Evolutionary conservation across 2,329 filamentous ascomycete species (phyloP).

Genomic region (Xylariales sp.): DNA sequence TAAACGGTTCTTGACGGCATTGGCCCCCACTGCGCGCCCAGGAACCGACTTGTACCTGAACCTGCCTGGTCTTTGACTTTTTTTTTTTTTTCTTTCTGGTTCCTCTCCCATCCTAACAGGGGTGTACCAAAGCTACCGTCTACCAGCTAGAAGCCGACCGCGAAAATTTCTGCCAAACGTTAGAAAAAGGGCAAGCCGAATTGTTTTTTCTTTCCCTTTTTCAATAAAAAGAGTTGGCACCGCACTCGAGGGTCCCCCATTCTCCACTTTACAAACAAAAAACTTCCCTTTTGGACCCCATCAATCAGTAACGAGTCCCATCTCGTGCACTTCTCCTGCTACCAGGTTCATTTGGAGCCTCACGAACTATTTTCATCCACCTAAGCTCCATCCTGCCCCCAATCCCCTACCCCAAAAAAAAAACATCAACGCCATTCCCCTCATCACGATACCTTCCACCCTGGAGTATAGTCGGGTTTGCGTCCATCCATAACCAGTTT

Average conservation of each 20-base stretch:
- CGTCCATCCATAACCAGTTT: constrained; percentile 17
- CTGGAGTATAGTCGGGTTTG: constrained; percentile 12
- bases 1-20: constrained; percentile 13
- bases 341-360: constrained; percentile 26
- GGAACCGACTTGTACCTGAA: constrained; percentile 8
- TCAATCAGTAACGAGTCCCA: constrained; percentile 8
- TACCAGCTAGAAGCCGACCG: no score
- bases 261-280: constrained; percentile 31
- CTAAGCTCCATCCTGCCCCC: constrained; percentile 28
- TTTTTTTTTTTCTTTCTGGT: constrained; percentile 1
- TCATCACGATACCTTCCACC: constrained; percentile 22
- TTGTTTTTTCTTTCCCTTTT: no score
- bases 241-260: constrained; percentile 24
- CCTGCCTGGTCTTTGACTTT: constrained; percentile 5
- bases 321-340: constrained; percentile 7
- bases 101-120: no score
- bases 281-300: constrained; percentile 18
- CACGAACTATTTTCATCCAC: constrained; percentile 26
- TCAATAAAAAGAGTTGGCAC: constrained; percentile 23
- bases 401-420: constrained; percentile 28
- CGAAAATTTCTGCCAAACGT: neutral
- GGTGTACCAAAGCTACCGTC: no score
- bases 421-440: constrained; percentile 18
- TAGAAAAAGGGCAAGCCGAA: constrained; percentile 15
- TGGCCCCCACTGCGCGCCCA: neutral